Evolutionary conservation across 768 basidiomycete species (phyloP).

Genomic region (Galerina marginata): DNA sequence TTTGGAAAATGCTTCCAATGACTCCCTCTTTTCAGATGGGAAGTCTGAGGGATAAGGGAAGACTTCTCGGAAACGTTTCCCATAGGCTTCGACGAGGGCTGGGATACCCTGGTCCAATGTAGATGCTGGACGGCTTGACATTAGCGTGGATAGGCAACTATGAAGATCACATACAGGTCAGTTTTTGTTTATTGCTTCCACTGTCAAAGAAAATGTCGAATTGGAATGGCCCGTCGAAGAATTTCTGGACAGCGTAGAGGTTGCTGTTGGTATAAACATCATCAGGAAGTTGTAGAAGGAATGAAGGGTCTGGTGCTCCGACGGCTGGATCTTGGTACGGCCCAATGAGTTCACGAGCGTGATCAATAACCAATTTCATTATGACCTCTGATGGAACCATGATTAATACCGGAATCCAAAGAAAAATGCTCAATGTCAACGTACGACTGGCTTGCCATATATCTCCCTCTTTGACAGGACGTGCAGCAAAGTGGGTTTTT

Average conservation of each 20-base stretch:
- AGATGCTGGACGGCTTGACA: constrained; percentile 48
- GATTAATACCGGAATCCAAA: constrained; percentile 7
- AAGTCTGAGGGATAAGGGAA: constrained; percentile 74
- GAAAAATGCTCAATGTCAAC: not conserved
- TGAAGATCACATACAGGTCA: constrained; percentile 58
- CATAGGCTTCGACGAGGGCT: constrained; percentile 64
- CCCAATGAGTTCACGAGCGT: constrained; percentile 57
- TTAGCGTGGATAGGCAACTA: not conserved
- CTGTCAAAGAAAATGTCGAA: constrained; percentile 92
- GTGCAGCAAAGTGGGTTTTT: constrained; percentile 74
- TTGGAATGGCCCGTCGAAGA: constrained; percentile 82
- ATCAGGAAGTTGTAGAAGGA: constrained; percentile 76
- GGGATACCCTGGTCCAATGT: constrained; percentile 73
- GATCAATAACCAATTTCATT: constrained; percentile 60
- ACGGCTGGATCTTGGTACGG: constrained; percentile 56
- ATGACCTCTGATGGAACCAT: constrained; percentile 56
- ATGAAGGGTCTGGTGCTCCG: constrained; percentile 79
- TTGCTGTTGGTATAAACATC: constrained; percentile 76
- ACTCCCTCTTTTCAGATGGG: constrained; percentile 48
- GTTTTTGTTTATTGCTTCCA: constrained; percentile 63
- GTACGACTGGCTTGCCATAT: constrained; percentile 91
- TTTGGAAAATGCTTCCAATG: constrained; percentile 78
- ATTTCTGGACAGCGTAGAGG: constrained; percentile 86
- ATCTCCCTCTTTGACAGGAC: constrained; percentile 60
- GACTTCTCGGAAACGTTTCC: constrained; percentile 65